These are phyloP conservation scores for Rhodotorula diobovata DNA, from an alignment of 768 basidiomycete species.

Conservation along the genomic window DNA sequence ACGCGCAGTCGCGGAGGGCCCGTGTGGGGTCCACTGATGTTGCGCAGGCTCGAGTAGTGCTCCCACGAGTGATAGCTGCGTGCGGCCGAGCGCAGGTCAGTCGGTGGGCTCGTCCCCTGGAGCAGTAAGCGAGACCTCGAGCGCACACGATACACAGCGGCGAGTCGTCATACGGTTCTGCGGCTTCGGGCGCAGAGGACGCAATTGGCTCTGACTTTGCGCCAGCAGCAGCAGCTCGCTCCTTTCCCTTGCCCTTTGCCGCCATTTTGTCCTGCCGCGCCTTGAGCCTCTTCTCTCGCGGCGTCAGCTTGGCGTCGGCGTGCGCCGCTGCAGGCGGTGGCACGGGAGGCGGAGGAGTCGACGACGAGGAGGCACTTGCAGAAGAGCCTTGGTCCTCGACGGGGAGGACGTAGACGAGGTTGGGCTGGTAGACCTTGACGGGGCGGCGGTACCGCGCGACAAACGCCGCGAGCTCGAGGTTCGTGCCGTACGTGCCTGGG, in stretches of 20 bases:
- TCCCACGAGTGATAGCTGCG: slow-evolving; percentile 57
- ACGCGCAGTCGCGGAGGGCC: slow-evolving; percentile 50
- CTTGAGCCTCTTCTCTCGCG: slow-evolving; percentile 48
- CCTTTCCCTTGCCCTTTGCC: slow-evolving; percentile 18
- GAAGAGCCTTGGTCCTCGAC: not conserved
- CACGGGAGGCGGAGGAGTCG: not conserved
- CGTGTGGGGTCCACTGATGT: slow-evolving; percentile 72
- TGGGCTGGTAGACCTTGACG: slow-evolving; percentile 89
- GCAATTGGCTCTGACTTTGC: not conserved
- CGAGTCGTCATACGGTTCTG: slow-evolving; percentile 37
- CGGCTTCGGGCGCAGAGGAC: too few species aligned
- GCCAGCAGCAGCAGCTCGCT: too few species aligned
- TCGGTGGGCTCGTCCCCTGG: not conserved
- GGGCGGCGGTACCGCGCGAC: slow-evolving; percentile 70
- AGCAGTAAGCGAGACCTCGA: not conserved
- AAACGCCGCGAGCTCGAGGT: slow-evolving; percentile 88
- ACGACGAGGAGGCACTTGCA: slow-evolving; percentile 45
- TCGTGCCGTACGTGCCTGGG: slow-evolving; percentile 72
- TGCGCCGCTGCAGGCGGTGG: slow-evolving; percentile 22
- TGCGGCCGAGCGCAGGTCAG: not conserved
- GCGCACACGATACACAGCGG: slow-evolving; percentile 77
- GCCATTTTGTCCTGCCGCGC: slow-evolving; percentile 45
- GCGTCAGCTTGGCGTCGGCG: not conserved
- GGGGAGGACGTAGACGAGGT: slow-evolving; percentile 78
- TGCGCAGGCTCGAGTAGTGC: slow-evolving; percentile 89